phyloP scores from a whole-genome alignment of 73 alveolate genomes.

The Effrenium voratum region DNA sequence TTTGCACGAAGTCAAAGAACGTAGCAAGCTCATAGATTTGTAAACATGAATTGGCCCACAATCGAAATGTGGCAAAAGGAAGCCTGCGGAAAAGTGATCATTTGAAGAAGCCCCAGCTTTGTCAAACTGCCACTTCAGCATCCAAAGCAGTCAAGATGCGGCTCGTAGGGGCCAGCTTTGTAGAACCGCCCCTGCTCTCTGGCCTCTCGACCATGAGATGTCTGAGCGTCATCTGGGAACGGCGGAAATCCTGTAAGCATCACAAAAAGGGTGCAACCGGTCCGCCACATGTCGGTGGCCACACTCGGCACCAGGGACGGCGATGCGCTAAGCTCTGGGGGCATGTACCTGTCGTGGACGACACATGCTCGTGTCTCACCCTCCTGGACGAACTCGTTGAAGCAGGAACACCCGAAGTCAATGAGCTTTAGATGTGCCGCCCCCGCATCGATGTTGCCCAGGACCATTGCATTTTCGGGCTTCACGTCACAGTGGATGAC shows the following conservation, averaged over 20 bases:
- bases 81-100: too few relatives aligned
- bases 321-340: slow-evolving; percentile 61
- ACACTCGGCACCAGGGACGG: slow-evolving; percentile 34
- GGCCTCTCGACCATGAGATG: slow-evolving; percentile 15
- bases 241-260: slow-evolving; percentile 81
- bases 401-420: slow-evolving; percentile 91
- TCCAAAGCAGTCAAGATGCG: slow-evolving; percentile 1
- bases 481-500: slow-evolving; percentile 82
- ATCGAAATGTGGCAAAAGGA: too few relatives aligned
- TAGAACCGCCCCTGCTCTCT: slow-evolving; percentile 67
- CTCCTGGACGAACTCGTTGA: slow-evolving; percentile 75
- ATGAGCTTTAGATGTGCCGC: slow-evolving; percentile 78
- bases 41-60: background rate
- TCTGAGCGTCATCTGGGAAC: slow-evolving; percentile 75
- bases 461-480: slow-evolving; percentile 88
- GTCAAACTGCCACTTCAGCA: background rate
- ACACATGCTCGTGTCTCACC: slow-evolving; percentile 57
- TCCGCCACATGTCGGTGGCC: slow-evolving; percentile 73
- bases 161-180: slow-evolving; percentile 10
- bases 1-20: background rate
- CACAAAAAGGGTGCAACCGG: slow-evolving; percentile 81
- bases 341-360: slow-evolving; percentile 80
- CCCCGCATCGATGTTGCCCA: slow-evolving; percentile 47
- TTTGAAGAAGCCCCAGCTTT: too few relatives aligned
- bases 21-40: background rate